Evolutionary conservation across 768 basidiomycete species (phyloP), one percentile per base, ranked within the genome.

Genomic region (Leccinellum rugosiceps): DNA sequence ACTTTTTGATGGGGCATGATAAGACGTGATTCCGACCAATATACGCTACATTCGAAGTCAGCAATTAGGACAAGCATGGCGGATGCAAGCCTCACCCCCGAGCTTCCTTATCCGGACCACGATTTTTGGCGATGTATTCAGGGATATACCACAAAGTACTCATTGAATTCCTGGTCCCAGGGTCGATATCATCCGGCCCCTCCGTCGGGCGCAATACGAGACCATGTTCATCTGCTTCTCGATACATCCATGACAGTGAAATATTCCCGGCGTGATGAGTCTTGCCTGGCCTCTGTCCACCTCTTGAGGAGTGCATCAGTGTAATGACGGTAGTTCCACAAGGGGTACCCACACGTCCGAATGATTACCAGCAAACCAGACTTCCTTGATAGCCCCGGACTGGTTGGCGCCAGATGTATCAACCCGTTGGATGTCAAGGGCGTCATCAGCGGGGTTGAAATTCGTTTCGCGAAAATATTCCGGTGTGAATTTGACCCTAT

Each of bases 301-400:
- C 63, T 9, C 60, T 63, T 21, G 8, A 44, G 2, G 26, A 19
- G 3, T 13, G 30, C 14, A 14, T 63, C 41, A 57, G 38, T 6
- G 15, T 31, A 7, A 26, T 4, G 21, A 26, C 26, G 25, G 4
- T 6, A 3, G 8, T 11, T 25, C 17, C 26, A 1, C 17, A 43
- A 31, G 13, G 23, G 25, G 17, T 11, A 52, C 58, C 17, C 34
- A 72, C 73, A 49, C 61, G 65, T 75, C 75, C 2, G 47, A 49
- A n/a, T 49, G 47, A 31, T 3, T 30, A 19, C 47, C 47, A 30
- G 47, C 47, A 7, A 49, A 49, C 47, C 47, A 49, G 11, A 49
- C 47, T 49, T 49, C 47, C n/a, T 26, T 30, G 26, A 49, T n/a
- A 28, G 30, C 6, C 13, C 23, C 23, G 23, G 19, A 15, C 44